Evolutionary conservation across 2,329 filamentous ascomycete genomes (phyloP), one percentile per base, ranked within the genome.

Genomic region (Aspergillus costaricaensis): DNA sequence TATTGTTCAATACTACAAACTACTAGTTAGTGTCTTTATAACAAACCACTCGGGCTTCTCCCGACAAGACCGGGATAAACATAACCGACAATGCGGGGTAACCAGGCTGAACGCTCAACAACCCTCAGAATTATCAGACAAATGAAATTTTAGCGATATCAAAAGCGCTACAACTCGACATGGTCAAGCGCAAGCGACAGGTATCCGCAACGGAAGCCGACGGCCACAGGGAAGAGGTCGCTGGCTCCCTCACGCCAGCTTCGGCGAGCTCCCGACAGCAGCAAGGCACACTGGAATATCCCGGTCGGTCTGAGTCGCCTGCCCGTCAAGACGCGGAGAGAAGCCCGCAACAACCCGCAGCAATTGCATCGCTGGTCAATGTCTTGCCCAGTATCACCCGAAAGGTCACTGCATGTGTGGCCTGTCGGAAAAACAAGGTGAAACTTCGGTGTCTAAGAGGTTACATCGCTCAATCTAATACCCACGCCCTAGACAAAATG

Each of bases 351-450:
- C 38, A 43, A 55, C 32, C 32, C 27, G 3, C 39, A 21, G 7
- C 30, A 39, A n/a, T 8, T 5, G 4, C 30, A 48, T 10, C 36
- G 21, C 55, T 68, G 44, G 51, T 65, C 23, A 67, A 68, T 38
- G 63, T 67, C 38, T 62, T 70, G 51, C 68, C 70, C 57, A 66
- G 68, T 36, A 75, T 76, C 41, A 77, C 74, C 41, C 72, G 76
- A 52, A 78, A 77, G 62, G 74, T 76, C 56, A 78, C 76, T 32
- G 81, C 81, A 12, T 83, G 81, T 68, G 80, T 80, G 27, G 77
- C 80, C 38, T 83, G 81, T 68, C 76, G 80, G 41, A 82, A 82
- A 64, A 80, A 83, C 63, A 83, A 83, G 75, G 81, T 82, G 50
- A 32, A 60, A 53, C 21, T 52, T 25, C 7, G 9, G 27, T 27